Evolutionary conservation across 1,284 basidiomycete species (phyloP), one percentile per base, ranked within the genome.

Genomic region (Trametes sp.): DNA sequence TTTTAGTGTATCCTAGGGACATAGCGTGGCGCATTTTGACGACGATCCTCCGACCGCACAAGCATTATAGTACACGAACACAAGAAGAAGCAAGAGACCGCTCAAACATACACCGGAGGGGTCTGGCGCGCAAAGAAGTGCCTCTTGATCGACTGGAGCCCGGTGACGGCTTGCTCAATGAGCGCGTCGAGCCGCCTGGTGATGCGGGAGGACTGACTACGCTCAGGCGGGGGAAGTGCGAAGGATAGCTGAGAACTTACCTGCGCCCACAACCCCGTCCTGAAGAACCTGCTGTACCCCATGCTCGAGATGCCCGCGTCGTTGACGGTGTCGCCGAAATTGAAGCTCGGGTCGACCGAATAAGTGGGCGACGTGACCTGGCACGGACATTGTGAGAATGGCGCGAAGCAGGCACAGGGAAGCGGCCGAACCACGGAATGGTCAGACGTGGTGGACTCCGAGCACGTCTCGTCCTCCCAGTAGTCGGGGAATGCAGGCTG

Each of bases 211-310:
- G 65, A 62, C 65, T 61, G 36, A 16, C 24, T 1, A 5, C 8
- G 29, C 23, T 49, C 11, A 48, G 51, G 23, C n/a, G 8, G 31
- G 51, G 2, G 24, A 9, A 16, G 45, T 23, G 33, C n/a, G n/a
- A n/a, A 44, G n/a, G 29, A 23, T 24, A 24, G 23, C 2, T 16
- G 19, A 9, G n/a, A 10, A 49, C 62, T 23, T 44, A 67, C 65
- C 60, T 64, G 57, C 2, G 57, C 60, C 62, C 56, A 60, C n/a
- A 69, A 19, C 1, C 67, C 67, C 29, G 42, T 53, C 56, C 63
- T 24, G 33, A 69, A 69, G 28, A 65, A 24, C 28, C 24, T 44
- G 57, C 65, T 69, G 19, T 69, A 69, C 2, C 67, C 67, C 14
- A 64, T 36, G 1, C 26, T 28, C 42, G 57, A 53, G 19, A 67